phyloP scores from a whole-genome alignment of 768 basidiomycete species.

The Sistotremastrum niveocremeum region DNA sequence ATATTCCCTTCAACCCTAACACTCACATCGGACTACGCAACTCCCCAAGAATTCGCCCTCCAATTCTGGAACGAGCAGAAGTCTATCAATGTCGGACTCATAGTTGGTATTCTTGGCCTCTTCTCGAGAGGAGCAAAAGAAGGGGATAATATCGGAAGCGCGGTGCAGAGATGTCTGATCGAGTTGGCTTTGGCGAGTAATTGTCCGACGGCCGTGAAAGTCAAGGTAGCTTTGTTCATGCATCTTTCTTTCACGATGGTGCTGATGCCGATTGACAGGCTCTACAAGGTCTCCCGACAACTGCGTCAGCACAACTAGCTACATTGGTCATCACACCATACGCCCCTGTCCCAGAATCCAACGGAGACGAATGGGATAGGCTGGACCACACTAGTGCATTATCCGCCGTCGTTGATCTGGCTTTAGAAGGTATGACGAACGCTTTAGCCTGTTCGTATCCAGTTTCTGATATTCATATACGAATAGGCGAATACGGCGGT shows the following conservation, averaged over 20 bases:
- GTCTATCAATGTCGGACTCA: conserved; percentile 60
- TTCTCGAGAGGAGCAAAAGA: conserved; percentile 61
- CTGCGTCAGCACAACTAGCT: conserved; percentile 47
- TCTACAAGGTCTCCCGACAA: conserved; percentile 42
- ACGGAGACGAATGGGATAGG: conserved; percentile 89
- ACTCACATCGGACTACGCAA: conserved; percentile 28
- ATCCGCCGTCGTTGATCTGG: conserved; percentile 69
- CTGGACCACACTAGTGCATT: conserved; percentile 69
- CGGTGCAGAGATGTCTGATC: conserved; percentile 46
- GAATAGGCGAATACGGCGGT: conserved; percentile 60
- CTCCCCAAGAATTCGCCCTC: conserved; percentile 83
- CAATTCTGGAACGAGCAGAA: conserved; percentile 97
- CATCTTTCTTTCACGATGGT: conserved; percentile 15
- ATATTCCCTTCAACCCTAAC: conserved; percentile 56
- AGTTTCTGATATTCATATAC: no score
- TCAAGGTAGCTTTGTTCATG: conserved; percentile 40
- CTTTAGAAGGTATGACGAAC: conserved; percentile 39
- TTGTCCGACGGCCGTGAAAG: conserved; percentile 76
- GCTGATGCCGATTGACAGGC: conserved; percentile 31
- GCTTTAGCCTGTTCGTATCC: no score
- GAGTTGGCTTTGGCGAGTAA: conserved; percentile 92
- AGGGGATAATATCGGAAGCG: conserved; percentile 32
- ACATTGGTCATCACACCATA: conserved; percentile 59
- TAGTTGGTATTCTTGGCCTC: conserved; percentile 74
- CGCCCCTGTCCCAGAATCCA: conserved; percentile 65